phyloP scores from a whole-genome alignment of 176 grass and related monocot genomes.

The Oryza punctata region DNA sequence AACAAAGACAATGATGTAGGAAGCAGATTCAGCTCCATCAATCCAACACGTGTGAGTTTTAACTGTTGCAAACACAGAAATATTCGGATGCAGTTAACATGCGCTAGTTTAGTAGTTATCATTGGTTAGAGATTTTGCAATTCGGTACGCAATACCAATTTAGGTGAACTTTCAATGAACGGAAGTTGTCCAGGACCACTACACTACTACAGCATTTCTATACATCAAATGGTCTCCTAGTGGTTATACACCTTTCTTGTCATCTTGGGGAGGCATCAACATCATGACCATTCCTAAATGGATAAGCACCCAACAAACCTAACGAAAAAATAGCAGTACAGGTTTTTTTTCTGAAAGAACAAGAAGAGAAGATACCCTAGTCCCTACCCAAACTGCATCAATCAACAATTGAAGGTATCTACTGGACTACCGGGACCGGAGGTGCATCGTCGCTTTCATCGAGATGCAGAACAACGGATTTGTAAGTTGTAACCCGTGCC shows the following conservation, averaged over 20 bases:
- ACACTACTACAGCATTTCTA: background rate
- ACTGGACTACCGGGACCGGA: background rate
- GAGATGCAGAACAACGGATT: background rate
- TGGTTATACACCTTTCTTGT: conserved; percentile 5
- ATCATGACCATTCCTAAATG: background rate
- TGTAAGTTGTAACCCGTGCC: background rate
- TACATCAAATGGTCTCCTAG: conserved; percentile 12
- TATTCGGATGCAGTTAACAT: background rate
- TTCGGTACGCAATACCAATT: background rate
- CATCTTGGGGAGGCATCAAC: conserved; percentile 19
- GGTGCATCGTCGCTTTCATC: background rate
- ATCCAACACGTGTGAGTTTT: background rate
- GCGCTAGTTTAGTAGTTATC: background rate
- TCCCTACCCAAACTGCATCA: background rate
- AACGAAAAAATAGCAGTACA: background rate
- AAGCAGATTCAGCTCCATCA: conserved; percentile 4
- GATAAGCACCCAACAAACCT: background rate
- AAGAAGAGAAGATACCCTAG: conserved; percentile 15
- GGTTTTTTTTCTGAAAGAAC: background rate
- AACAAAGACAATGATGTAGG: background rate
- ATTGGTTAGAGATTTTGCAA: background rate
- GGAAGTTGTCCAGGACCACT: background rate
- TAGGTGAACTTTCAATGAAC: background rate
- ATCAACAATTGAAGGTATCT: conserved; percentile 13
- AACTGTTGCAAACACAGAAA: background rate